Percentiles rank a stretch among this genome's conserved stretches.
These are phyloP conservation scores for Xanthoconium purpureum DNA, from an alignment of 768 basidiomycete genomes.

Conservation along the genomic window DNA sequence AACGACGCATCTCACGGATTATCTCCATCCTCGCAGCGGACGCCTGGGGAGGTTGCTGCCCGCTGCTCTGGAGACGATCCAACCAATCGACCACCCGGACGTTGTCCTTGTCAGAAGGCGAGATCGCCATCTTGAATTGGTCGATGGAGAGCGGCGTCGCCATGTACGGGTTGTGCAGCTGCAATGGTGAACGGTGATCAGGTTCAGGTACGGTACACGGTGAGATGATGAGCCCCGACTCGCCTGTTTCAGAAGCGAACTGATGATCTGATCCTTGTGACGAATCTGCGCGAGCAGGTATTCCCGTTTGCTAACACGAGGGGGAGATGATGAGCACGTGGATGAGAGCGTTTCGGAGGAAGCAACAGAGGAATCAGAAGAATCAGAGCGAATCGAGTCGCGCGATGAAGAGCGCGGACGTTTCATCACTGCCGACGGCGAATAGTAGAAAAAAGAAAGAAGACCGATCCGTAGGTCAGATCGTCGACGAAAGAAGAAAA, in stretches of 20 bases:
- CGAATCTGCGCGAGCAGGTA: constrained; percentile 82
- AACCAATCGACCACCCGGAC: constrained; percentile 72
- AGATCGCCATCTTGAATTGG: constrained; percentile 74
- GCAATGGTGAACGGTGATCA: neutral
- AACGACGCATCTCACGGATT: constrained; percentile 32
- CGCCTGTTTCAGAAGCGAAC: constrained; percentile 80
- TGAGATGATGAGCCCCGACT: constrained; percentile 7
- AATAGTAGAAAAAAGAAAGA: neutral
- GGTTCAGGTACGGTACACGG: neutral
- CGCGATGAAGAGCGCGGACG: constrained; percentile 22
- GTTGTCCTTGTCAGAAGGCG: constrained; percentile 69
- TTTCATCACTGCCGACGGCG: constrained; percentile 6
- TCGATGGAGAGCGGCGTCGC: constrained; percentile 78
- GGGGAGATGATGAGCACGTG: constrained; percentile 26
- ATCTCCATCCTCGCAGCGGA: constrained; percentile 28
- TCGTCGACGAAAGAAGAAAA: neutral
- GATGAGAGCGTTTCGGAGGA: constrained; percentile 40
- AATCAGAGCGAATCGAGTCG: constrained; percentile 19
- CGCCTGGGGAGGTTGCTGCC: constrained; percentile 46
- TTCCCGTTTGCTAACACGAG: constrained; percentile 68
- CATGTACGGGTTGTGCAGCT: constrained; percentile 72
- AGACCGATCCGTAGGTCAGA: neutral
- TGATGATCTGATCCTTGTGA: constrained; percentile 86
- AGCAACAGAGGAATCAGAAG: constrained; percentile 28
- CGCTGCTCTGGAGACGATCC: constrained; percentile 61